Evolutionary conservation across 1,284 basidiomycete genomes (phyloP), one percentile per base, ranked within the genome.

Genomic region (Ustilago loliicola): DNA sequence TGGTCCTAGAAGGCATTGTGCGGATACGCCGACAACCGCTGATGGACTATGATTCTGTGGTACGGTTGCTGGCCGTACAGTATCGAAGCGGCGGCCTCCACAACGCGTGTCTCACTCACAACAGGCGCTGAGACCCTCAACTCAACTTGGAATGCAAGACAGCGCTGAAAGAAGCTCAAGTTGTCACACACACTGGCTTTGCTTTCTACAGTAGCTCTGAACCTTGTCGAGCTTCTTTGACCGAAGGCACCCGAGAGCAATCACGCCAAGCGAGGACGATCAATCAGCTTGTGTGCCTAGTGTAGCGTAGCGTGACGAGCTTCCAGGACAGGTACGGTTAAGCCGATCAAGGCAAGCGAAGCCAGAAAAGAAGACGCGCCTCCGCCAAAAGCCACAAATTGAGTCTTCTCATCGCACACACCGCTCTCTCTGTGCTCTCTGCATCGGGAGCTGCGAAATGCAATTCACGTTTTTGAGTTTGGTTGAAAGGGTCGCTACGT

Each of bases 381-480:
- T 17, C 38, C 15, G 13, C 38, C 17, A 19, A 40, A 40, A 40
- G 38, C 38, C 42, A 45, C 42, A 45, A n/a, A 45, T n/a, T 27
- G n/a, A 50, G 23, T 50, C 23, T 42, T 55, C 23, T 25, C 8
- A 19, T 21, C n/a, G 30, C 48, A 50, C 25, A 5, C 23, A 7
- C 40, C 7, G 25, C 45, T 48, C 8, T n/a, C 23, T 21, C 30
- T 21, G 32, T 21, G 21, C 32, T 34, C 32, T 27, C 29, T 54
- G 60, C 51, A 54, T 55, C 60, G 51, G 60, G 60, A 15, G 40
- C 21, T 36, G 40, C 60, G 27, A 42, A 60, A 38, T 60, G 47
- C 58, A 60, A 15, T 47, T 50, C 15, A 53, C 51, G n/a, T 21
- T 53, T 34, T 50, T 21, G 25, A 50, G 48, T 13, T 50, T 50